Evolutionary conservation across 1,284 basidiomycete genomes (phyloP).

Genomic region (Ustilago esculenta): DNA sequence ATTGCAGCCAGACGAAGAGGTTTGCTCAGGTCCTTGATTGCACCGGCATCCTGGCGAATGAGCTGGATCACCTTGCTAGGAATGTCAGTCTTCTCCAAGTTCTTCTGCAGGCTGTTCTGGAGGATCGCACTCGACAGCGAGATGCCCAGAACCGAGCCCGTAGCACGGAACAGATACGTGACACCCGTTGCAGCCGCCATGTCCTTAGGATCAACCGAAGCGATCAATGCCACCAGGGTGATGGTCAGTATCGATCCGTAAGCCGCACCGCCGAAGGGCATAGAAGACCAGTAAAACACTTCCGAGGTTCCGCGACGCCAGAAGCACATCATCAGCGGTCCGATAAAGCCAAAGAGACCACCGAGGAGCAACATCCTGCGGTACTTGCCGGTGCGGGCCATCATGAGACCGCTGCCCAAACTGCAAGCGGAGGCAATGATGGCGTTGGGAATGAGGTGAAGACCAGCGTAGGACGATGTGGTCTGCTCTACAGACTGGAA

Average conservation of each 20-base stretch:
- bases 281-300: slow-evolving; percentile 64
- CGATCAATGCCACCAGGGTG: slow-evolving; percentile 67
- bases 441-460: slow-evolving; percentile 67
- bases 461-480: slow-evolving; percentile 64
- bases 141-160: slow-evolving; percentile 67
- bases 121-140: slow-evolving; percentile 67
- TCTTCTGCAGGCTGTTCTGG: slow-evolving; percentile 65
- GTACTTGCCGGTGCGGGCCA: slow-evolving; percentile 67
- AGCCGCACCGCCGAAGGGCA: slow-evolving; percentile 65
- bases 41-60: slow-evolving; percentile 65
- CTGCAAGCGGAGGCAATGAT: slow-evolving; percentile 67
- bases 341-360: slow-evolving; percentile 63
- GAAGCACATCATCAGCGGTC: slow-evolving; percentile 67
- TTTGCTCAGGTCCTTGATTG: slow-evolving; percentile 59
- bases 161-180: slow-evolving; percentile 68
- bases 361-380: slow-evolving; percentile 64
- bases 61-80: slow-evolving; percentile 58
- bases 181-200: slow-evolving; percentile 67
- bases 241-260: slow-evolving; percentile 67
- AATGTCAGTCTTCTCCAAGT: slow-evolving; percentile 57
- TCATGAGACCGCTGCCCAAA: slow-evolving; percentile 67
- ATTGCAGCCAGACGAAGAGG: slow-evolving; percentile 59
- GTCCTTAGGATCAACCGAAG: slow-evolving; percentile 66
- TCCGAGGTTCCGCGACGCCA: slow-evolving; percentile 65
- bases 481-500: slow-evolving; percentile 67